Evolutionary conservation across 148 eudicot genomes (phyloP).

Genomic region (Polygonum maritimum): DNA sequence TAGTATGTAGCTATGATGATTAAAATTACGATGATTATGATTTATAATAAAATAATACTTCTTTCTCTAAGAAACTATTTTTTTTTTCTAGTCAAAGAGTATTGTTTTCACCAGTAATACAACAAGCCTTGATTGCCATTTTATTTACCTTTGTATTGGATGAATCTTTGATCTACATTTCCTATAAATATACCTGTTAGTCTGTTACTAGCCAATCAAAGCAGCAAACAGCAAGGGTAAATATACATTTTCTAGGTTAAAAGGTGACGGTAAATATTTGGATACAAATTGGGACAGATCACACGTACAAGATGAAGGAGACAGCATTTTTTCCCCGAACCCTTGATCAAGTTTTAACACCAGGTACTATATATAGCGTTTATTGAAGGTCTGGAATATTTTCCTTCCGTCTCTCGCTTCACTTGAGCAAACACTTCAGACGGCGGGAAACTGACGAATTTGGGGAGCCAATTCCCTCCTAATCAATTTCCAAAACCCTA

Average conservation of each 20-base stretch:
- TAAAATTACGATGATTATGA: too few relatives aligned
- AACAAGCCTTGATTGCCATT: too few relatives aligned
- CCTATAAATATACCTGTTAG: too few relatives aligned
- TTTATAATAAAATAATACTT: too few relatives aligned
- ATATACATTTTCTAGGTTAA: not conserved
- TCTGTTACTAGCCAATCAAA: too few relatives aligned
- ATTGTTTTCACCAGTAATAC: too few relatives aligned
- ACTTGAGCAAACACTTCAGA: not conserved
- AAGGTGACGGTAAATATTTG: not conserved
- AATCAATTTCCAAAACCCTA: conserved; percentile 6
- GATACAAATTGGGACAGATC: not conserved
- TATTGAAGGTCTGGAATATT: not conserved
- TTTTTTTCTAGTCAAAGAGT: too few relatives aligned
- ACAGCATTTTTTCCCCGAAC: not conserved
- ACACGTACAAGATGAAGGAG: not conserved
- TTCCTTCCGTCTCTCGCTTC: conserved; percentile 2
- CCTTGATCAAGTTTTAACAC: not conserved
- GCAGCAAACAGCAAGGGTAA: too few relatives aligned
- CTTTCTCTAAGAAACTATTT: too few relatives aligned
- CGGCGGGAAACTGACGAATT: conserved; percentile 22
- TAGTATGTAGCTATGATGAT: too few relatives aligned
- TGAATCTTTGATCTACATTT: too few relatives aligned
- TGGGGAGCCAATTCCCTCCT: conserved; percentile 6
- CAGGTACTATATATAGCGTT: not conserved
- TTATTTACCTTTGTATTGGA: too few relatives aligned